Evolutionary conservation across 495 filamentous ascomycete genomes (phyloP), one percentile per base, ranked within the genome.

Genomic region (Aspergillus leporis): DNA sequence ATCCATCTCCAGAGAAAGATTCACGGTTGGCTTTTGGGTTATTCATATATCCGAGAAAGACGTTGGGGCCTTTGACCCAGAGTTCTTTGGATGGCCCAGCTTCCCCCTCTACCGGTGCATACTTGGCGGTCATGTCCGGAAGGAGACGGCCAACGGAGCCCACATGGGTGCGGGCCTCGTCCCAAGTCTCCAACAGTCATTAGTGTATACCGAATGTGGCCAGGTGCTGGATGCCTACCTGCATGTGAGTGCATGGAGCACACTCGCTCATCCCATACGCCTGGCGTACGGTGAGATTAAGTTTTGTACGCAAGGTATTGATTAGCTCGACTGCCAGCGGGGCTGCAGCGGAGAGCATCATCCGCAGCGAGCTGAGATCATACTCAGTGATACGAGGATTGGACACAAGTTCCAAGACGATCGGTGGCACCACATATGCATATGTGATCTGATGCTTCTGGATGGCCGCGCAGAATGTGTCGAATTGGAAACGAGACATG

Each of bases 331-430:
- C 70, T 0, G 87, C 89, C 18, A 96, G 70, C 0, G 93, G 91
- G 0, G 92, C 92, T 2, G 90, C 93, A 6, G 88, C 92, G 4
- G 85, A 91, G 66, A 86, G 90, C 65, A 92, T 70, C 83, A 91
- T 90, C 23, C 86, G 83, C 7, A 96, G 64, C 2, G 81, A 83
- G 18, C 77, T 81, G 13, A 97, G 74, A 65, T 96, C 84, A 66
- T 90, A 92, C 48, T 87, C 85, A 5, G 62, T 70, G 16, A 93
- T 83, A 0, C 80, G 61, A 0, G 87, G 87, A 58, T 87, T 79
- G 64, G 93, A 92, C 52, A 78, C 81, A 1, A 96, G 81, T 2
- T 87, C 81, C 0, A 96, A 76, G 0, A 94, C 76, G 5, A 97
- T 79, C 0, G 93, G 92, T 3, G 92, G 92, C 0, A 90, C 91